Percentiles rank a stretch among this genome's conserved stretches.
These are phyloP conservation scores for Penicillium hesseltinei DNA, from an alignment of 2,329 filamentous ascomycete genomes.

Conservation along the genomic window DNA sequence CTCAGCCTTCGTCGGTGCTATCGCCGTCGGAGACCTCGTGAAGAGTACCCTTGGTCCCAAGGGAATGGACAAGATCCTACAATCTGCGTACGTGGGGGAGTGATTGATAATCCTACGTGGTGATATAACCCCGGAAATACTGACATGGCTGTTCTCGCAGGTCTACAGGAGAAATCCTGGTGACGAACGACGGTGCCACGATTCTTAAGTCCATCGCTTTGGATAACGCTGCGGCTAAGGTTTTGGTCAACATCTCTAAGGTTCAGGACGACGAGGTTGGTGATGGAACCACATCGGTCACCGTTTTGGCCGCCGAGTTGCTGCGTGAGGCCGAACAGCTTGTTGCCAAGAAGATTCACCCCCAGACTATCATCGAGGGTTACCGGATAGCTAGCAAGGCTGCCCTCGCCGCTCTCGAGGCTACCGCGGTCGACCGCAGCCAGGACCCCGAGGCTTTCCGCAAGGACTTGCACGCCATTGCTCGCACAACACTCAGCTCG, in stretches of 20 bases:
- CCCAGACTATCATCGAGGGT: conserved; percentile 98
- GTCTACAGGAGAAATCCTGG: conserved; percentile 94
- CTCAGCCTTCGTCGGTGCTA: conserved; percentile 96
- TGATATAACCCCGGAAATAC: conserved; percentile 18
- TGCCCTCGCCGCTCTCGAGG: conserved; percentile 78
- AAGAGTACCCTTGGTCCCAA: conserved; percentile 97
- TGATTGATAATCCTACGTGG: conserved; percentile 8
- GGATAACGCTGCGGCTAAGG: conserved; percentile 97
- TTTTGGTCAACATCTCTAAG: conserved; percentile 98
- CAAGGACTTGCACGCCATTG: conserved; percentile 85
- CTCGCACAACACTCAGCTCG: conserved; percentile 91
- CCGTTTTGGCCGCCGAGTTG: conserved; percentile 90
- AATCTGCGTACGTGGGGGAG: conserved; percentile 71
- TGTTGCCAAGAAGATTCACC: conserved; percentile 97
- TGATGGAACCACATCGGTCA: conserved; percentile 96
- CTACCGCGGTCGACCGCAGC: conserved; percentile 86
- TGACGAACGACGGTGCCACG: conserved; percentile 97
- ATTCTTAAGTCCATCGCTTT: conserved; percentile 98
- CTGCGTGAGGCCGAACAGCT: conserved; percentile 95
- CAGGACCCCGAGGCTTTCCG: conserved; percentile 78
- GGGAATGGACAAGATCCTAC: conserved; percentile 98
- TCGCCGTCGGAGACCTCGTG: conserved; percentile 93
- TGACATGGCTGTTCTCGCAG: conserved; percentile 45
- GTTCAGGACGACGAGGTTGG: conserved; percentile 98
- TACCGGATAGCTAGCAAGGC: conserved; percentile 95